Percentiles rank a stretch among this genome's conserved stretches.
phyloP scores from a whole-genome alignment of 2,329 filamentous ascomycete species.

The Neofusicoccum kwambonambiense region DNA sequence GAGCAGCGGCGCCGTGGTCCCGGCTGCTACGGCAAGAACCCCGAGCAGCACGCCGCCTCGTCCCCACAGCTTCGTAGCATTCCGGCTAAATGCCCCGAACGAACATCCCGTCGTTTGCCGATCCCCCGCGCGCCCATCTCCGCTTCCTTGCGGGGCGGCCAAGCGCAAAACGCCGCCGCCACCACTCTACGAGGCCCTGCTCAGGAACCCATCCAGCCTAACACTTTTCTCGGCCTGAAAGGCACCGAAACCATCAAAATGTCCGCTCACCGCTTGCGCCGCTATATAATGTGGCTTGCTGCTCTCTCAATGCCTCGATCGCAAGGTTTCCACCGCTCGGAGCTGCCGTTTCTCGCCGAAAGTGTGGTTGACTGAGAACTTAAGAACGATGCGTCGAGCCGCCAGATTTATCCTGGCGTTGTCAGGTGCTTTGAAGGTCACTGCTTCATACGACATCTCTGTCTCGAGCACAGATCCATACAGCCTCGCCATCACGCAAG shows the following conservation, averaged over 20 bases:
- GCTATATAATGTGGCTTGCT: not conserved
- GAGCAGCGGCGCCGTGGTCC: too few species aligned
- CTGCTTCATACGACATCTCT: not conserved
- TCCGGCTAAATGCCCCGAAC: too few species aligned
- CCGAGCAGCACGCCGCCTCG: too few species aligned
- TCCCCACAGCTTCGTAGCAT: not conserved
- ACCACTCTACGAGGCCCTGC: not conserved
- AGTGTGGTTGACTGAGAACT: too few species aligned
- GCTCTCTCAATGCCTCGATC: not conserved
- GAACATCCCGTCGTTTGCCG: too few species aligned
- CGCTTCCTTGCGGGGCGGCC: too few species aligned
- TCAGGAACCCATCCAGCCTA: not conserved
- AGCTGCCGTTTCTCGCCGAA: too few species aligned
- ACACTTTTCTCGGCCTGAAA: not conserved
- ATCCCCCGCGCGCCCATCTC: too few species aligned
- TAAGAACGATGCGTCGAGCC: not conserved
- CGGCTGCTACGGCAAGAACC: too few species aligned
- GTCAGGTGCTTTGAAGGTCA: too few species aligned
- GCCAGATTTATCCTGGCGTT: too few species aligned
- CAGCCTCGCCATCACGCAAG: slow-evolving; percentile 22
- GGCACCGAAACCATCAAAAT: not conserved
- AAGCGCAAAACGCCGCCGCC: not conserved
- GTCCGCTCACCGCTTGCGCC: not conserved
- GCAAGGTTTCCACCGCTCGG: too few species aligned
- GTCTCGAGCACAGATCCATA: slow-evolving; percentile 6